phyloP scores from a whole-genome alignment of 192 early-diverging fungal genomes.

The Chytriomyces sp. region DNA sequence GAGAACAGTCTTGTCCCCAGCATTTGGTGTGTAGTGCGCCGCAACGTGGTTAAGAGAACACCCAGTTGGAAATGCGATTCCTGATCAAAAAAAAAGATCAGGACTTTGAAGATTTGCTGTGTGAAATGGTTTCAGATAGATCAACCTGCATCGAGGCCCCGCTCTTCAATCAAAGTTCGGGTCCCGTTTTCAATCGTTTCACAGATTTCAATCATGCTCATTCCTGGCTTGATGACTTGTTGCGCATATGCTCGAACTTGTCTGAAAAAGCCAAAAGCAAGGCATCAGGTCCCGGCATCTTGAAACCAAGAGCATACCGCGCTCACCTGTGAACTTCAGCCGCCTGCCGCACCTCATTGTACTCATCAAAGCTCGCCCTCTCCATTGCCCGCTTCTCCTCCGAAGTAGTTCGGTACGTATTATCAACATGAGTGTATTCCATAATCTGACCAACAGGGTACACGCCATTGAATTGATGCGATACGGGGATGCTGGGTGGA shows the following conservation, averaged over 20 bases:
- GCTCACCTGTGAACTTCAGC: constrained; percentile 88
- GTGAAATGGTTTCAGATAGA: background rate
- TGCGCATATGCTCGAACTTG: constrained; percentile 83
- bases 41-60: constrained; percentile 92
- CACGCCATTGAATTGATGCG: constrained; percentile 77
- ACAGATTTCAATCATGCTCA: constrained; percentile 90
- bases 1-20: constrained; percentile 92
- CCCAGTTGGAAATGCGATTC: constrained; percentile 97
- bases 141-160: constrained; percentile 74
- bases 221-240: constrained; percentile 86
- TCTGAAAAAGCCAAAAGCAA: background rate
- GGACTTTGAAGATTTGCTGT: background rate
- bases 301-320: constrained; percentile 35
- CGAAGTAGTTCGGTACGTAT: constrained; percentile 83
- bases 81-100: constrained; percentile 22
- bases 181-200: constrained; percentile 96
- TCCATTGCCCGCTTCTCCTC: constrained; percentile 93
- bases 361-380: constrained; percentile 69
- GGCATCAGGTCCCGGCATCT: background rate
- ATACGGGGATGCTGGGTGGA: constrained; percentile 71
- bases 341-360: constrained; percentile 82
- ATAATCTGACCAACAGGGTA: constrained; percentile 85
- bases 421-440: constrained; percentile 83
- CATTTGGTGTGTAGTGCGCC: constrained; percentile 97
- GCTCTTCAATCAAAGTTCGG: constrained; percentile 81